A percentile compares a stretch with the other conserved stretches of the same genome.
phyloP scores from a whole-genome alignment of 192 early-diverging fungal genomes.

The Nowakowskiella sp. region DNA sequence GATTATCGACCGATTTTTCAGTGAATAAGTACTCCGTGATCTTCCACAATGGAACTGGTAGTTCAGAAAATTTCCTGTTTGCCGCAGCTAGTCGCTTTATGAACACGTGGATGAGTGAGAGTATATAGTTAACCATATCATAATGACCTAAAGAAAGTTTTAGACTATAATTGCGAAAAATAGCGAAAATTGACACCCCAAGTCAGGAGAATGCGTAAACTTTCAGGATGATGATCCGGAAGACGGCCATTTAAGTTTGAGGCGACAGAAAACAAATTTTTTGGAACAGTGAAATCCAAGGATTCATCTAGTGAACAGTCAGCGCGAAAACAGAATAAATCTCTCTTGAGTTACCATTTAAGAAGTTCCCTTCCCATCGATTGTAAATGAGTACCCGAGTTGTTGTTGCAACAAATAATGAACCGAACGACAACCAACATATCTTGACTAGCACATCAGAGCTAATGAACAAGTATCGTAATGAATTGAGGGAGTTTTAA shows the following conservation, averaged over 20 bases:
- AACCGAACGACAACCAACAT: constrained; percentile 43
- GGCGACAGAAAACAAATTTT: constrained; percentile 17
- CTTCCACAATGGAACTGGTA: constrained; percentile 61
- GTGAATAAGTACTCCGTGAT: too few species aligned
- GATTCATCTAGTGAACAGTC: constrained; percentile 7
- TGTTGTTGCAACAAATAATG: constrained; percentile 48
- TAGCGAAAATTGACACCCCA: constrained; percentile 43
- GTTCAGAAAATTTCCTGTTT: constrained; percentile 31
- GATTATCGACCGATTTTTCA: too few species aligned
- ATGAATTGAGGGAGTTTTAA: not conserved
- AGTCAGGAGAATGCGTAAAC: constrained; percentile 61
- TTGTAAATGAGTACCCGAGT: constrained; percentile 49
- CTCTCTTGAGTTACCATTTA: not conserved
- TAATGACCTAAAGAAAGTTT: constrained; percentile 39
- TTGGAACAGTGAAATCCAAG: constrained; percentile 8
- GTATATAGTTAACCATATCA: constrained; percentile 54
- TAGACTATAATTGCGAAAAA: not conserved
- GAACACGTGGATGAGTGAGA: constrained; percentile 58
- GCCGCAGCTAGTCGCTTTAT: constrained; percentile 47
- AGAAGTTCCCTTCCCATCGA: constrained; percentile 49
- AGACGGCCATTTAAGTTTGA: constrained; percentile 45
- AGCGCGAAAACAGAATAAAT: not conserved
- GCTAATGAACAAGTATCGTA: constrained; percentile 6
- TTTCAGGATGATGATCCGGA: constrained; percentile 64
- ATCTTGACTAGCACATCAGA: not conserved